Evolutionary conservation across 768 basidiomycete genomes (phyloP).

Genomic region (Galerina marginata): DNA sequence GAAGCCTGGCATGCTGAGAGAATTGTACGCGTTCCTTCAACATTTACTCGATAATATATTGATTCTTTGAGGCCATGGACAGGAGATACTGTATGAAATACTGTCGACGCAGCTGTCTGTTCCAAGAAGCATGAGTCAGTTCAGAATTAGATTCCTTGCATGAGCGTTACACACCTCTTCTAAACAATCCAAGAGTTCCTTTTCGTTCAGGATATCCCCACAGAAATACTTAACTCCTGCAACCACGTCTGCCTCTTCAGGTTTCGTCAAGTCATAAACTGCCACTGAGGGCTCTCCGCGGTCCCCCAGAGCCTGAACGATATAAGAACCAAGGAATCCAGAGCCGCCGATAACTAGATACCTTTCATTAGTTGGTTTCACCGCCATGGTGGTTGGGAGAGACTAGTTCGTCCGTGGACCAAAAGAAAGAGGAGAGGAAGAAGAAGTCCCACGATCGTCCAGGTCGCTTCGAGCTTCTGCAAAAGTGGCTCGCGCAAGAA

Average conservation of each 20-base stretch:
- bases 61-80: constrained; percentile 40
- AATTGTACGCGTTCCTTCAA: constrained; percentile 52
- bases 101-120: constrained; percentile 43
- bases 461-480: no score
- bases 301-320: constrained; percentile 52
- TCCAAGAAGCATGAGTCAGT: not conserved
- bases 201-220: constrained; percentile 54
- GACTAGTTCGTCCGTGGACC: no score
- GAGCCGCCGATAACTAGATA: constrained; percentile 61
- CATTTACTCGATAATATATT: constrained; percentile 57
- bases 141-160: not conserved
- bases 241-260: constrained; percentile 45
- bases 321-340: constrained; percentile 53
- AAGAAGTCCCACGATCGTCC: no score
- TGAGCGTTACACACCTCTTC: constrained; percentile 35
- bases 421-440: no score
- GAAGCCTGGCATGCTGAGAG: constrained; percentile 44
- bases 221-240: constrained; percentile 43
- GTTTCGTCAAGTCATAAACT: constrained; percentile 57
- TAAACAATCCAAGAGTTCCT: constrained; percentile 44
- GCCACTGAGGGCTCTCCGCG: constrained; percentile 47
- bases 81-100: constrained; percentile 63
- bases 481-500: no score
- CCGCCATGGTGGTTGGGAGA: not conserved
- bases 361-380: not conserved